Conservation (phyloP, 2,329 filamentous ascomycete species). For the Fusarium denticulatum region DNA sequence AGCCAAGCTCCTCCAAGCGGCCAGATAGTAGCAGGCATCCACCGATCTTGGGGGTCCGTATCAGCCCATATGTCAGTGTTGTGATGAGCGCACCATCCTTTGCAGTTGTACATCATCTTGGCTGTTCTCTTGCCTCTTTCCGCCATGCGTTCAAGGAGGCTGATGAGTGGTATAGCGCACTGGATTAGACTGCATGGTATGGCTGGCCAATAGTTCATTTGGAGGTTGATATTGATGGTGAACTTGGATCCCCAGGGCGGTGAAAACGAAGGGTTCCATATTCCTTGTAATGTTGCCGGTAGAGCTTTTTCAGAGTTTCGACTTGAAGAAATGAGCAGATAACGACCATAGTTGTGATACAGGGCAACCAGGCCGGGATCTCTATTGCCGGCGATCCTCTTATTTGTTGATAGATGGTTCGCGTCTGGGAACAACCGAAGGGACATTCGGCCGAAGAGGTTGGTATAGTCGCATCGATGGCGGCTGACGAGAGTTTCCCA, state of each 20-base stretch:
- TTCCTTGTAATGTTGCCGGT: conserved; percentile 49
- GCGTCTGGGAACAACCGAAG: conserved; percentile 36
- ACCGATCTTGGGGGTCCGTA: conserved; percentile 49
- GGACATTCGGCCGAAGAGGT: conserved; percentile 24
- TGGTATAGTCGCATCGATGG: conserved; percentile 35
- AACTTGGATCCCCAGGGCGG: conserved; percentile 59
- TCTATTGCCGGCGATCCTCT: conserved; percentile 14
- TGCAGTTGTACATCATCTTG: conserved; percentile 50
- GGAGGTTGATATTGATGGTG: conserved; percentile 62
- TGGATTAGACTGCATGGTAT: conserved; percentile 49
- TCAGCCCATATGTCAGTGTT: conserved; percentile 54
- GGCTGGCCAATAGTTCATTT: conserved; percentile 64
- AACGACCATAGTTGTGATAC: conserved; percentile 47
- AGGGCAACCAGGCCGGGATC: conserved; percentile 44
- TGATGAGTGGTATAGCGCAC: conserved; percentile 54
- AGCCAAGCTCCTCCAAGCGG: conserved; percentile 41
- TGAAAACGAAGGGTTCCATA: conserved; percentile 48
- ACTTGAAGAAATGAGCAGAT: conserved; percentile 45
- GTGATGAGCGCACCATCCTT: conserved; percentile 51
- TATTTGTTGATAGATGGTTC: conserved; percentile 35
- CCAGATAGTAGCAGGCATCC: conserved; percentile 44
- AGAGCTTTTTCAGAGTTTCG: conserved; percentile 38
- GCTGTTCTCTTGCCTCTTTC: conserved; percentile 47
- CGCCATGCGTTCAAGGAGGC: conserved; percentile 36
- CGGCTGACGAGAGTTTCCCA: conserved; percentile 26